Evolutionary conservation across 1,284 basidiomycete genomes (phyloP), one percentile per base, ranked within the genome.

Genomic region (Rhodofomes roseus): DNA sequence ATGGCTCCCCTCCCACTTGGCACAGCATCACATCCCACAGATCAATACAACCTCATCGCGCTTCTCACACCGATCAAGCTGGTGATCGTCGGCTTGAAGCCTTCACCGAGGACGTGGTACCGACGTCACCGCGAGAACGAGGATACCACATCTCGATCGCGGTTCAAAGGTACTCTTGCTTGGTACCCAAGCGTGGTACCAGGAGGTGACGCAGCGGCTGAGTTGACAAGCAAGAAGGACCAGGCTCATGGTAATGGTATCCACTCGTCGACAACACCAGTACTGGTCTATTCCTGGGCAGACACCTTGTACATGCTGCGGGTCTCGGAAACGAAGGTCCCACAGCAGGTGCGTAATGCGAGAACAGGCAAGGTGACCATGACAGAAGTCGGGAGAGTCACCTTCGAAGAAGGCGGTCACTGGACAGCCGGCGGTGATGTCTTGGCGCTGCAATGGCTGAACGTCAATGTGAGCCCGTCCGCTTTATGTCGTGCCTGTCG

Each of bases 91-190:
- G 96, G 95, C 2, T 74, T 99, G 64, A 96, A 95, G 69, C 97
- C 97, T 1, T 83, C 85, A 0, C 92, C 97, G 2, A 87, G 92
- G 67, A 99, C 96, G 0, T 98, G 96, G 95, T 92, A 92, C 70
- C 87, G 95, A 65, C 84, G 82, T 57, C 78, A 89, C 63, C 83
- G 92, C n/a, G 79, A 83, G 23, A 78, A 81, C 31, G 82, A 81
- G 55, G 78, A 77, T 18, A 73, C 71, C 16, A 69, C 64, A 52
- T 72, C 73, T 39, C 78, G 73, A 65, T 77, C 78, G 64, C 79
- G 79, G 66, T 79, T 79, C 73, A 81, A 81, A 61, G 87, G 89
- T 6, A 79, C 82, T 29, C 73, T 95, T 39, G 85, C 87, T 0
- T 97, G 95, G 95, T 91, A 87, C 66, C 89, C 90, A 1, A 85